These are phyloP conservation scores for Thalassiosira exigua DNA, from an alignment of 352 stramenopile species.

Conservation along the genomic window DNA sequence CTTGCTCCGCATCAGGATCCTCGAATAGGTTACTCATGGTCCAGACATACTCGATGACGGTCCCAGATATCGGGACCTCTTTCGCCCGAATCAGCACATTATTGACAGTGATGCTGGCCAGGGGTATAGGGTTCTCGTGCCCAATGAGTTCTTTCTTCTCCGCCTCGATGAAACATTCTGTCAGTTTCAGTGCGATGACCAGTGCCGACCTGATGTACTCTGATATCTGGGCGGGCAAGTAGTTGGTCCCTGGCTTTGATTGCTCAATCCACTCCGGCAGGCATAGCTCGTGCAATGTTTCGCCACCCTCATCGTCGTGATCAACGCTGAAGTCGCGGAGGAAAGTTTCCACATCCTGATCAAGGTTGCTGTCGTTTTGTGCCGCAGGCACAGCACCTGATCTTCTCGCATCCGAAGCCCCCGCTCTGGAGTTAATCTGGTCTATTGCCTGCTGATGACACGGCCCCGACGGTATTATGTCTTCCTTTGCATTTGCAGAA, in stretches of 20 bases:
- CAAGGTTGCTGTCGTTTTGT: not conserved
- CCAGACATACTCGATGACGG: not conserved
- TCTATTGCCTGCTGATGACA: too few species aligned
- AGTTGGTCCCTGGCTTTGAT: not conserved
- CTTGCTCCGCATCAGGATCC: not conserved
- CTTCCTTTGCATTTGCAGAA: not conserved
- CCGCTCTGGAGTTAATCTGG: too few species aligned
- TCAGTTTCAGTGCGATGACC: slow-evolving; percentile 33
- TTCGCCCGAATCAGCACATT: slow-evolving; percentile 20
- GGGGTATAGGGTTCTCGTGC: slow-evolving; percentile 18
- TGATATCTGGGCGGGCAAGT: not conserved
- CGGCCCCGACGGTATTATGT: too few species aligned
- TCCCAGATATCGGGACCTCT: too few species aligned
- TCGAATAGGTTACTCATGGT: not conserved
- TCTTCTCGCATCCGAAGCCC: too few species aligned
- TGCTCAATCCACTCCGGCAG: slow-evolving; percentile 12
- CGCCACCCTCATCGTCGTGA: not conserved
- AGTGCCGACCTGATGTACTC: slow-evolving; percentile 36
- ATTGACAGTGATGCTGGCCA: slow-evolving; percentile 26
- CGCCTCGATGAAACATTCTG: slow-evolving; percentile 28
- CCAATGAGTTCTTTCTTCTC: not conserved
- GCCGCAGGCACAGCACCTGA: too few species aligned
- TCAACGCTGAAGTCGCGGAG: not conserved
- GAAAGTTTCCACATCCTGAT: not conserved
- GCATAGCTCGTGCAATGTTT: not conserved